A percentile compares a stretch with the other conserved stretches of the same genome.
phyloP scores from a whole-genome alignment of 1,284 basidiomycete species.

The Naganishia liquefaciens region DNA sequence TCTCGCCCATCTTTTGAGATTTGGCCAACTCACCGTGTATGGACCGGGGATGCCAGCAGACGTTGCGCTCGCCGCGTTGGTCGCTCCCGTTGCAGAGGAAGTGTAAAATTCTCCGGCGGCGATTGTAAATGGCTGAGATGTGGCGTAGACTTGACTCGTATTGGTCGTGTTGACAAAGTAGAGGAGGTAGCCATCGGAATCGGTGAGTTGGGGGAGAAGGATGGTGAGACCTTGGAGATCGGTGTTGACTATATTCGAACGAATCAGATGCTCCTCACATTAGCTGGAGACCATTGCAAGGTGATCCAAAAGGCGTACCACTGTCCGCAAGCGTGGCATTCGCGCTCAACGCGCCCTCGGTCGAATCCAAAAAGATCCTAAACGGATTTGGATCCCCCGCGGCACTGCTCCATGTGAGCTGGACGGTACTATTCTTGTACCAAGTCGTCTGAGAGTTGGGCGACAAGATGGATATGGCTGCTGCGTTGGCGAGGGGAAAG shows the following conservation, averaged over 20 bases:
- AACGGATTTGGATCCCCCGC: slow-evolving; percentile 44
- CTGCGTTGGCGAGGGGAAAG: slow-evolving; percentile 30
- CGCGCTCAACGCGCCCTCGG: slow-evolving; percentile 38
- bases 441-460: slow-evolving; percentile 43
- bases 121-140: slow-evolving; percentile 55
- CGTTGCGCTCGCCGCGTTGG: background rate
- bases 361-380: slow-evolving; percentile 44
- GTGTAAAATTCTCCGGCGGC: slow-evolving; percentile 38
- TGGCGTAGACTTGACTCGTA: slow-evolving; percentile 55
- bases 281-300: background rate
- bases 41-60: slow-evolving; percentile 24
- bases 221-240: slow-evolving; percentile 28
- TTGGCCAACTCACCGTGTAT: slow-evolving; percentile 16
- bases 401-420: slow-evolving; percentile 48
- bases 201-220: slow-evolving; percentile 26
- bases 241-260: slow-evolving; percentile 20
- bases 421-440: slow-evolving; percentile 50
- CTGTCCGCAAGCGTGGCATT: slow-evolving; percentile 44
- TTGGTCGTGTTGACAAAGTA: slow-evolving; percentile 58
- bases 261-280: background rate
- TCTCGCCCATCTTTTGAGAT: background rate
- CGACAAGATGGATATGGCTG: slow-evolving; percentile 43
- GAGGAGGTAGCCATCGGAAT: slow-evolving; percentile 53
- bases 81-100: background rate
- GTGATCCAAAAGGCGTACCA: background rate